Base-by-base conservation (phyloP, 805 yeast genomes). In the Jamesozyma jinghongensis region DNA sequence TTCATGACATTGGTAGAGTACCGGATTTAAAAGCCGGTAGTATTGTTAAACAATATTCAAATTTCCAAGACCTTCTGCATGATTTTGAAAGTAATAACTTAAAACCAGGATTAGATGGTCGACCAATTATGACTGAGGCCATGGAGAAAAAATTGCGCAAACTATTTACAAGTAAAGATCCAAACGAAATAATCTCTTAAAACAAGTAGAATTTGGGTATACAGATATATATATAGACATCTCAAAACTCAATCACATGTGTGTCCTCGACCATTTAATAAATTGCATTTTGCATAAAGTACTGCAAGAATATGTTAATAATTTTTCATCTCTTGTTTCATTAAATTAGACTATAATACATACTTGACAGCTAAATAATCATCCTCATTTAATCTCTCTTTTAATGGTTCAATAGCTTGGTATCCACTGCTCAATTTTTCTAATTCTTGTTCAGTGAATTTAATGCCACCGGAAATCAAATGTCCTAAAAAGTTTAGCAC, bases 1-100 rank as follows among this genome's bases (percentile, higher is more conserved):
- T 81, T 20, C 67, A 71, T 38, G 80, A 79, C 42, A 69, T 82
- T 47, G 76, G 74, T 40, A 63, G 69, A 46, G 69, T 81, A 70
- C 78, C 83, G 2, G 69, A 67, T 8, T 54, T 68, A 2, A 71
- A 70, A 40, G 73, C 79, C 0, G 69, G 70, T 35, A 62, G 68
- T 17, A 59, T 80, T 2, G 59, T 63, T 25, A 51, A 61, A 13
- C 62, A 60, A 32, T 71, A 72, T 47, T 61, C 66, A 3, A 63
- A 67, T 6, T 57, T 79, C 19, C 62, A 47, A 40, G 33, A 51
- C 1, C 34, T 67, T 22, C 47, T 45, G 17, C 38, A 47, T 36
- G 65, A 49, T 59, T 61, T 51, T 34, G 46, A 37, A 37, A 50
- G 40, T 50, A 69, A 51, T 5, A 46, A 63, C 12, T 50, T 73